Evolutionary conservation across 345 rosid species (phyloP), one percentile per base, ranked within the genome.

Genomic region (Eucalyptus sideroxylon): DNA sequence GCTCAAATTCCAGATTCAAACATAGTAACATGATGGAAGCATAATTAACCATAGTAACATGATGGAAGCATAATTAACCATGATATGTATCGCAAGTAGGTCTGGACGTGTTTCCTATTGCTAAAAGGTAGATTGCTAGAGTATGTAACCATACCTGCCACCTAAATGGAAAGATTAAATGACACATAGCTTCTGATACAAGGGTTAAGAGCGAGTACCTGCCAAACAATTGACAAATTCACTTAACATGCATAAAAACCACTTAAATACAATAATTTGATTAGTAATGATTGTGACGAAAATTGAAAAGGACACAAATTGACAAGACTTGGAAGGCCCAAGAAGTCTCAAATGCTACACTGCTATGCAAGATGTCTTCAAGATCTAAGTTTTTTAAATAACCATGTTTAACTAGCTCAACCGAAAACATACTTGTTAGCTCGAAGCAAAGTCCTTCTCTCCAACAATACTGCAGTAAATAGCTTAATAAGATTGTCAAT

Each of bases 171-270:
- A 94, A 98, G 89, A 98, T 97, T 90, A 98, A 93, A 95, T 98
- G 99, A 91, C 99, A 97, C 93, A 98, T 95, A 90, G 99, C 97
- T 93, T 98, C 99, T 86, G 99, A 94, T 34, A 92, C 99, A 60
- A 98, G 93, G 88, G 98, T 98, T 92, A 98, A 91, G 92, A 98
- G 96, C 50, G 99, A 98, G 89, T 96, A 98, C 96, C 99, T 98
- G 93, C 88, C 88, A 91, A 88, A 88, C 50, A 90, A 88, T 86
- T 4, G 60, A 89, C 67, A 89, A 87, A 81, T 62, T 87, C 85
- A 51, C 86, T 77, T 88, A 21, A 90, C 31, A n/a, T 56, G 10
- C 30, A 50, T 27, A 65, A 77, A 21, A 77, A 77, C 85, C 77
- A 21, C 47, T 40, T 77, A 40, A 40, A 77, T 40, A 77, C 47